Percentiles rank a stretch among this genome's conserved stretches.
Conservation (phyloP, 495 filamentous ascomycete genomes). For the Clohesyomyces aquaticus region DNA sequence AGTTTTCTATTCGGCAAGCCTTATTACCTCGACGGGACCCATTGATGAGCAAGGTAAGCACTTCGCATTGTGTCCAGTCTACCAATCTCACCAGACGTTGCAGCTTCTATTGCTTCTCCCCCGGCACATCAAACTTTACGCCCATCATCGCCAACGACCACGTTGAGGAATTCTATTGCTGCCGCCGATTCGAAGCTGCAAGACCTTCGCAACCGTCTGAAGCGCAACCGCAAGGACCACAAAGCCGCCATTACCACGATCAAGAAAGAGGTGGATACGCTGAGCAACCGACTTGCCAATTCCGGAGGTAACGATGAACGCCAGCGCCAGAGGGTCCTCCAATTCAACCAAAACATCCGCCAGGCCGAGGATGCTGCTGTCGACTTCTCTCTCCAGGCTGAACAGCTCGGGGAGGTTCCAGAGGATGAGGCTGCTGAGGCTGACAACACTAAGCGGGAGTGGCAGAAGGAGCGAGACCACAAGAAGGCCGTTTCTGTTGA, state of each 20-base stretch:
- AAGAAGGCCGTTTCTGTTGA: slow-evolving; percentile 64
- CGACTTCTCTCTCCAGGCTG: slow-evolving; percentile 65
- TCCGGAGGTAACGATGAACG: slow-evolving; percentile 82
- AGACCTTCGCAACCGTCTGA: slow-evolving; percentile 75
- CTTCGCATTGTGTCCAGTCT: neutral
- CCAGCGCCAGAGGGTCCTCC: slow-evolving; percentile 75
- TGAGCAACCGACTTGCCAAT: slow-evolving; percentile 65
- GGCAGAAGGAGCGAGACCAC: slow-evolving; percentile 64
- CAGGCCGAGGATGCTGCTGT: slow-evolving; percentile 79
- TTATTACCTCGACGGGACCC: slow-evolving; percentile 76
- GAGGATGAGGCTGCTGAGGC: slow-evolving; percentile 66
- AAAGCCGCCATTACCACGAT: slow-evolving; percentile 68
- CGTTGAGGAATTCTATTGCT: slow-evolving; percentile 82
- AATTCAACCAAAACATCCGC: slow-evolving; percentile 75
- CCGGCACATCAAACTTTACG: slow-evolving; percentile 70
- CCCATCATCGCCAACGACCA: slow-evolving; percentile 77
- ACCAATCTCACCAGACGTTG: slow-evolving; percentile 46
- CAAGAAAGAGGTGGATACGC: slow-evolving; percentile 80
- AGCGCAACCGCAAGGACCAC: slow-evolving; percentile 77
- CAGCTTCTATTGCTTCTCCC: slow-evolving; percentile 52
- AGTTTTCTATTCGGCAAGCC: slow-evolving; percentile 74
- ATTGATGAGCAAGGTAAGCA: slow-evolving; percentile 65
- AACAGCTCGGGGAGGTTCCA: slow-evolving; percentile 68
- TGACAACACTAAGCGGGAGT: slow-evolving; percentile 62
- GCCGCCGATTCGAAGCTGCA: slow-evolving; percentile 76